These are phyloP conservation scores for Sanghuangporus sanghuang DNA, from an alignment of 1,284 basidiomycete species.

Conservation along the genomic window DNA sequence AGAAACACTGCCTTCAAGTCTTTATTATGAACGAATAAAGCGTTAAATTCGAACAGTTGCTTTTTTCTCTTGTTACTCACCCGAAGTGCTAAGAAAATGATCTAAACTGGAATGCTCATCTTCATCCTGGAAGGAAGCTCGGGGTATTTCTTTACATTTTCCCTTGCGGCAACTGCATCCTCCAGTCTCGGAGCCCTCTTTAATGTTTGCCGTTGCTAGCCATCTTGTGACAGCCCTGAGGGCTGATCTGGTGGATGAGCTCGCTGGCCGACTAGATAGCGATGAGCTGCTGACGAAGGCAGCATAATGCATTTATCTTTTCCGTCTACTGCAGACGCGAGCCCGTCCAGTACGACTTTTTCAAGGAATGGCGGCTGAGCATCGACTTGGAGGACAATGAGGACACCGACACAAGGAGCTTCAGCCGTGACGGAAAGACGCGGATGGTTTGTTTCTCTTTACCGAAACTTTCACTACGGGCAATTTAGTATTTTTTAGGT, in stretches of 20 bases:
- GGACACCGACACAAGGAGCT: neutral
- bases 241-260: conserved; percentile 1
- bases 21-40: neutral
- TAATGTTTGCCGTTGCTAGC: neutral
- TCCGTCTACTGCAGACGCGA: neutral
- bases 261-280: conserved; percentile 1
- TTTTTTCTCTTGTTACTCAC: neutral
- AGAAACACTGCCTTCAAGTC: neutral
- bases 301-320: conserved; percentile 17
- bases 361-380: neutral
- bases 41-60: neutral
- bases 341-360: neutral
- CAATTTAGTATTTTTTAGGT: no score
- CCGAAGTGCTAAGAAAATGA: neutral
- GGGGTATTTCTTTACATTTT: conserved; percentile 9
- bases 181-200: neutral
- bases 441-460: neutral
- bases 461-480: neutral
- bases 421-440: neutral
- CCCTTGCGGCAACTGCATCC: conserved; percentile 12
- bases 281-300: conserved; percentile 13
- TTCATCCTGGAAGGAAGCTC: neutral
- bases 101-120: neutral
- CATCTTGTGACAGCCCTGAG: neutral
- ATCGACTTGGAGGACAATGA: neutral